These are phyloP conservation scores for Hyaloperonospora arabidopsidis DNA, from an alignment of 352 stramenopile genomes.

Conservation along the genomic window DNA sequence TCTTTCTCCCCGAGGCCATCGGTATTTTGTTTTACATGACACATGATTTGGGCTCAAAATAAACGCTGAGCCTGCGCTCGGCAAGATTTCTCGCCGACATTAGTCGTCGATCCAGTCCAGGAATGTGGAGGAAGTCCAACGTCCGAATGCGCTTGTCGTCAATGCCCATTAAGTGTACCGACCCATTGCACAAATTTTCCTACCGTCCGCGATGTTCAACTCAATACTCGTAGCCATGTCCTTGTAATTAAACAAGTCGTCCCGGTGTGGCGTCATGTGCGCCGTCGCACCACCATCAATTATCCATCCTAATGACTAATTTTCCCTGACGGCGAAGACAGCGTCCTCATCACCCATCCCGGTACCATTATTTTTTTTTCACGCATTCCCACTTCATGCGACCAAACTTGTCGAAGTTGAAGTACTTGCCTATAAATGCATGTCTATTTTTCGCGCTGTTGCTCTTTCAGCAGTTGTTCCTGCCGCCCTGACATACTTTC, in stretches of 20 bases:
- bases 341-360: not conserved
- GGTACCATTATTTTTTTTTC: too few species aligned
- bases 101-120: not conserved
- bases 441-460: too few species aligned
- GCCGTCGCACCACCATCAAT: not conserved
- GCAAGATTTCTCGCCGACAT: not conserved
- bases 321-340: not conserved
- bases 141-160: not conserved
- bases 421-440: too few species aligned
- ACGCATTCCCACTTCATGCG: too few species aligned
- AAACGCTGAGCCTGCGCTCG: not conserved
- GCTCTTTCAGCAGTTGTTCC: too few species aligned
- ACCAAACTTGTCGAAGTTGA: too few species aligned
- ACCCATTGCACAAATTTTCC: not conserved
- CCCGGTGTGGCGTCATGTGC: not conserved
- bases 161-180: not conserved
- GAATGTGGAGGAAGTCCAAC: not conserved
- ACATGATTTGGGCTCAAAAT: not conserved
- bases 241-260: not conserved
- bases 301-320: not conserved
- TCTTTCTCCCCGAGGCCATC: slow-evolving; percentile 1
- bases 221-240: not conserved
- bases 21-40: not conserved
- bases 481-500: too few species aligned
- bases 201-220: not conserved